These are phyloP conservation scores for Globisporangium cylindrosporum DNA, from an alignment of 352 stramenopile genomes.

Conservation along the genomic window DNA sequence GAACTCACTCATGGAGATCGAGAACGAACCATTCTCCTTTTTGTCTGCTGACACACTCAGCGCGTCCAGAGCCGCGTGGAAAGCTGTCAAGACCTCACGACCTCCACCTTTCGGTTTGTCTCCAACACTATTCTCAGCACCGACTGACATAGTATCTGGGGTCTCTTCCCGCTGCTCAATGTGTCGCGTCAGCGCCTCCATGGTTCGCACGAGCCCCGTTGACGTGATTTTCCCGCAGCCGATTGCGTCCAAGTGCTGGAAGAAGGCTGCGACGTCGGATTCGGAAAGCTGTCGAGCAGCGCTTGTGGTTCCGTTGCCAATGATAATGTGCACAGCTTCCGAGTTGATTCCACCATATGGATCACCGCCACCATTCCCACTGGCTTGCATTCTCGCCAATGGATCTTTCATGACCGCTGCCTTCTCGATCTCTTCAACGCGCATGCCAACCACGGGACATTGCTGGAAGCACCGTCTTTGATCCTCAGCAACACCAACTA, in stretches of 20 bases:
- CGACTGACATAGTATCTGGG: neutral
- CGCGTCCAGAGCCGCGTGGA: slow-evolving; percentile 21
- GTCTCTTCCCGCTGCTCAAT: slow-evolving; percentile 17
- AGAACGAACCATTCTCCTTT: slow-evolving; percentile 6
- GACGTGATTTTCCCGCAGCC: slow-evolving; percentile 53
- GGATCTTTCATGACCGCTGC: slow-evolving; percentile 20
- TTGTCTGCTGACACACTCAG: slow-evolving; percentile 4
- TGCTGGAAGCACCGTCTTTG: slow-evolving; percentile 30
- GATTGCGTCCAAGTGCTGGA: slow-evolving; percentile 48
- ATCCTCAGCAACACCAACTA: slow-evolving; percentile 23
- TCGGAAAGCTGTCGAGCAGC: slow-evolving; percentile 7
- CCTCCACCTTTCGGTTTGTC: neutral
- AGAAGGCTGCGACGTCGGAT: slow-evolving; percentile 27
- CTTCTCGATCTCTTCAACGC: slow-evolving; percentile 45
- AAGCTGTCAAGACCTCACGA: slow-evolving; percentile 12
- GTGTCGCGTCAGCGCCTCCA: slow-evolving; percentile 49
- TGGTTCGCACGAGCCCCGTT: slow-evolving; percentile 24
- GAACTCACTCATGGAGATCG: slow-evolving; percentile 35
- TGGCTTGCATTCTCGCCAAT: slow-evolving; percentile 10
- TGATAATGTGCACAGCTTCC: neutral
- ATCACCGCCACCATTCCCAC: neutral
- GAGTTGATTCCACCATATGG: neutral
- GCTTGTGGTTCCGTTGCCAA: neutral
- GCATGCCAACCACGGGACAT: slow-evolving; percentile 34
- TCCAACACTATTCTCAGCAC: neutral